Evolutionary conservation across 2,329 filamentous ascomycete genomes (phyloP).

Genomic region (Aotearoamyces nothofagi): DNA sequence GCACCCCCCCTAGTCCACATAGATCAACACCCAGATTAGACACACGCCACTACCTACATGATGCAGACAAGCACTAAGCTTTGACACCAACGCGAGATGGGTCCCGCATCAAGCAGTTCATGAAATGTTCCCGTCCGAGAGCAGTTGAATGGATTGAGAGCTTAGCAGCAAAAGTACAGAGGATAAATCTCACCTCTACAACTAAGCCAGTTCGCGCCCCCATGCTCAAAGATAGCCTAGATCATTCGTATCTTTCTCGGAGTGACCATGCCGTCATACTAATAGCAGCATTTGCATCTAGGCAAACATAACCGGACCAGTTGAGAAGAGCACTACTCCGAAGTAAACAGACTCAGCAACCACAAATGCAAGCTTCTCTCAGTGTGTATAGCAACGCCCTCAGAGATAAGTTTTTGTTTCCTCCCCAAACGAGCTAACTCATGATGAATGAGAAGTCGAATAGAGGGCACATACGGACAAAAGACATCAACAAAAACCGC

Average conservation of each 20-base stretch:
- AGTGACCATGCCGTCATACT: slow-evolving; percentile 7
- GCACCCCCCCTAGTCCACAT: slow-evolving; percentile 8
- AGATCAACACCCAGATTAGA: slow-evolving; percentile 5
- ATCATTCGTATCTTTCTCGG: slow-evolving; percentile 7
- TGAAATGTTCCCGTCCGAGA: slow-evolving; percentile 9
- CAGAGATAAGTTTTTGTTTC: slow-evolving; percentile 92
- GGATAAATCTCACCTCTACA: slow-evolving; percentile 11
- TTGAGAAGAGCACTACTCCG: slow-evolving; percentile 8
- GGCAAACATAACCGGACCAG: slow-evolving; percentile 9
- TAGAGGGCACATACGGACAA: slow-evolving; percentile 72
- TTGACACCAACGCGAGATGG: slow-evolving; percentile 90
- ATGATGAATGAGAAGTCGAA: too few species aligned
- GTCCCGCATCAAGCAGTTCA: slow-evolving; percentile 38
- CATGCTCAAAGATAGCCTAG: slow-evolving; percentile 3
- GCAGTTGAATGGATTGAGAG: slow-evolving; percentile 5
- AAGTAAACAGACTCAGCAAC: slow-evolving; percentile 10
- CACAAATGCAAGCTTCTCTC: slow-evolving; percentile 40
- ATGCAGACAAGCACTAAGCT: slow-evolving; percentile 70
- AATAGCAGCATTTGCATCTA: slow-evolving; percentile 5
- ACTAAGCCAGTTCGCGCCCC: slow-evolving; percentile 10
- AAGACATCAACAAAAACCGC: slow-evolving; percentile 93
- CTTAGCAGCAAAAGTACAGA: slow-evolving; percentile 2
- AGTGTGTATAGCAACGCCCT: slow-evolving; percentile 71
- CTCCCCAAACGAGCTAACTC: slow-evolving; percentile 38
- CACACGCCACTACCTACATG: slow-evolving; percentile 11